Evolutionary conservation across 2,329 filamentous ascomycete genomes (phyloP).

Genomic region (Ophiostoma sp.): DNA sequence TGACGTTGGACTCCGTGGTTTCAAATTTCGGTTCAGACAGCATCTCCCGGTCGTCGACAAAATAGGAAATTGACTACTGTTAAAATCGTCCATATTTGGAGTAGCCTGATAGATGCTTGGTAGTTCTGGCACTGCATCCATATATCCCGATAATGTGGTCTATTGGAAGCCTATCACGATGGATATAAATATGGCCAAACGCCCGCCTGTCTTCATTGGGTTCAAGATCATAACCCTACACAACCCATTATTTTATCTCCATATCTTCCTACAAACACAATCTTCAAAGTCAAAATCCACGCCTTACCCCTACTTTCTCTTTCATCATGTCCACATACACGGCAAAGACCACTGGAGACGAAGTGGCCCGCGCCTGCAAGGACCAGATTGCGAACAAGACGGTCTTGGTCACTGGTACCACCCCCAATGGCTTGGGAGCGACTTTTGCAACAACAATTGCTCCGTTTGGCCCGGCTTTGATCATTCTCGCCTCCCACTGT

Average conservation of each 20-base stretch:
- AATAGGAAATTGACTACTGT: neutral
- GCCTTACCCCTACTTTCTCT: neutral
- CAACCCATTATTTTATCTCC: neutral
- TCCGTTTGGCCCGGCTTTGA: conserved; percentile 21
- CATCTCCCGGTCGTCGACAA: neutral
- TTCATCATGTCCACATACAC: conserved; percentile 17
- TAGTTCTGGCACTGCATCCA: neutral
- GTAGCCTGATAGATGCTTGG: neutral
- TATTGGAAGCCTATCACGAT: neutral
- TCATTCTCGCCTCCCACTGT: conserved; percentile 31
- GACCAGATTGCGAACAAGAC: conserved; percentile 13
- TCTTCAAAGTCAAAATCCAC: neutral
- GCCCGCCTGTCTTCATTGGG: neutral
- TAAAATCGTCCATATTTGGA: neutral
- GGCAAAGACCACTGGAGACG: conserved; percentile 20
- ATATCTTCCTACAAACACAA: neutral
- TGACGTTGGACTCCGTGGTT: neutral
- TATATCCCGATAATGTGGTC: neutral
- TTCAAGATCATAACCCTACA: neutral
- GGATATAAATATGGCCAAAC: conserved; percentile 13
- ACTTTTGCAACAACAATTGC: conserved; percentile 28
- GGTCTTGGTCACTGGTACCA: conserved; percentile 31
- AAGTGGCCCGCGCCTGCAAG: conserved; percentile 22
- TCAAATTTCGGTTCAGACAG: no score
- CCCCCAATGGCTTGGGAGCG: conserved; percentile 28